Evolutionary conservation across 768 basidiomycete species (phyloP), one percentile per base, ranked within the genome.

Genomic region (Naganishia randhawae): DNA sequence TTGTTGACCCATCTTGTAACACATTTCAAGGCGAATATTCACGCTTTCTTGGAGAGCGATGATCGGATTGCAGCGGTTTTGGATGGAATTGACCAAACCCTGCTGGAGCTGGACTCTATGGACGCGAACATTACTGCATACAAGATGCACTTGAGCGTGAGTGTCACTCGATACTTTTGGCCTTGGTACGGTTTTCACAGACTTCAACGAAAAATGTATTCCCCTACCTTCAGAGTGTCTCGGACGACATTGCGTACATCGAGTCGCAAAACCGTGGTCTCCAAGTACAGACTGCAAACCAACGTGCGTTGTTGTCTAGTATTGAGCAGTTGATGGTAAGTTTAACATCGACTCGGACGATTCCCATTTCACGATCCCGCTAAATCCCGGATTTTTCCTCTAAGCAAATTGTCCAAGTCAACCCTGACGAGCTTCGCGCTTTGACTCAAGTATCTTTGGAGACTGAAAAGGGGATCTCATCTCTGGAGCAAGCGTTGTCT

Each of bases 281-380:
- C 39, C 96, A 99, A 80, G 93, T 98, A 3, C 95, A 98, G 75
- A 98, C 89, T 10, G 92, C 95, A 75, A 99, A 98, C 74, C 95
- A 98, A 78, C 85, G 88, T 27, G 86, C 88, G 17, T 83, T 99
- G 10, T 81, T 98, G 48, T 83, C 82, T 35, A 96, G 98, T 77
- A 81, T 99, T 13, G 88, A 94, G 78, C 90, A 91, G 73, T 83
- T 99, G 27, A 81, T 98, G 74, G 94, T 90, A 72, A 16, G 32
- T 25, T 32, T 67, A 17, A 29, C 4, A 48, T 29, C 25, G 17
- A 52, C 35, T 14, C 39, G 0, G n/a, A n/a, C n/a, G n/a, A n/a
- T n/a, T n/a, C n/a, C n/a, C n/a, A n/a, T n/a, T n/a, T n/a, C n/a
- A n/a, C n/a, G n/a, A n/a, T 17, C 53, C 1, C 17, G 45, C 39